These are phyloP conservation scores for Alternaria viburni DNA, from an alignment of 2,329 filamentous ascomycete genomes.

Conservation along the genomic window DNA sequence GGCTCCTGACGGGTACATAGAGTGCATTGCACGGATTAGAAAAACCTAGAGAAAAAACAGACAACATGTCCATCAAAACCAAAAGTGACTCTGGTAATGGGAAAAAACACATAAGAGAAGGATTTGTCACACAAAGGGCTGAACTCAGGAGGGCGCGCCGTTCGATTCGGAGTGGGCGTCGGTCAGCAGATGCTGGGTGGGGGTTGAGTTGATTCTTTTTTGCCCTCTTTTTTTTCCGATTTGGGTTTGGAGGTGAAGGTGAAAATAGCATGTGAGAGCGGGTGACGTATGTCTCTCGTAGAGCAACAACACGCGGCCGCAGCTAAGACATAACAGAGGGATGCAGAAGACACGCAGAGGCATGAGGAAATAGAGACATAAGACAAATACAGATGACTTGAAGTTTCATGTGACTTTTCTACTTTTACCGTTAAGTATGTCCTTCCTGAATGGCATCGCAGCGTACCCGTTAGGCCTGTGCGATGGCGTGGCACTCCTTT, in stretches of 20 bases:
- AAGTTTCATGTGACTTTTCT: constrained; percentile 3
- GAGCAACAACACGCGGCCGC: not conserved
- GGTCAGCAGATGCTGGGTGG: constrained; percentile 1
- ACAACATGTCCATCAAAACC: not conserved
- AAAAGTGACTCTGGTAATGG: not conserved
- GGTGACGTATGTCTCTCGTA: not conserved
- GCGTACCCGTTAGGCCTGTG: constrained; percentile 13
- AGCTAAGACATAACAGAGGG: not conserved
- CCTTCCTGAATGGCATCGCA: constrained; percentile 1
- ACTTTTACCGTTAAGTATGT: constrained; percentile 9
- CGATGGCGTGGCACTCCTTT: constrained; percentile 11
- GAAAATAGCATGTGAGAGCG: not conserved
- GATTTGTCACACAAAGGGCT: not conserved
- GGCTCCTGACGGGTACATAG: not conserved
- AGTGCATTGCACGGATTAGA: not conserved
- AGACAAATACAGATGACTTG: not conserved
- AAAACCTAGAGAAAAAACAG: not conserved
- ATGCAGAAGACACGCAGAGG: not conserved
- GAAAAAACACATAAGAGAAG: not conserved
- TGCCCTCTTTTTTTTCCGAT: not conserved
- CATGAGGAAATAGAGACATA: not conserved
- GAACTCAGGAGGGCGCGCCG: not conserved
- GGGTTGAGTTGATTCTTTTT: not conserved
- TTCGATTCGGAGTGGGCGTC: constrained; percentile 1
- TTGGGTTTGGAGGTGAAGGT: not conserved